Base-by-base conservation (phyloP, 768 basidiomycete species). In the Paxillus rubicundulus region DNA sequence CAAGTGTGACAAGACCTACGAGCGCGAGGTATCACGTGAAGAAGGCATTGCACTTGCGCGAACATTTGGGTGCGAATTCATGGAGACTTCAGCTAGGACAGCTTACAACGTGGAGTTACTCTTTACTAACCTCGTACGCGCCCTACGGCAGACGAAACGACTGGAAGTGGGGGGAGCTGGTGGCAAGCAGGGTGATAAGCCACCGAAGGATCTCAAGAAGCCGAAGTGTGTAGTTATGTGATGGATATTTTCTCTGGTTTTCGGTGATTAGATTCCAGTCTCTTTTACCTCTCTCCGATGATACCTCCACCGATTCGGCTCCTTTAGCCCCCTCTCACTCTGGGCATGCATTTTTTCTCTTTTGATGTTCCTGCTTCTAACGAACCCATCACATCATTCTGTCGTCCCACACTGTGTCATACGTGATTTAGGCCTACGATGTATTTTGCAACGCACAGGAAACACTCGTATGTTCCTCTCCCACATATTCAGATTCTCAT, bases 21-120 rank as follows among this genome's bases (percentile, higher is more conserved):
- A 91, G 61, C 84, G 94, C 32, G 93, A 96, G 66, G 94, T 98
- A 9, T 88, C 91, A 42, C 84, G 82, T 58, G 92, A 96, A 63
- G 94, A 98, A 61, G 97, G 93, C 12, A 77, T 80, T 16, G 81
- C 82, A 9, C 74, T 96, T 48, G 96, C 97, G 30, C 80, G 84
- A 59, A 77, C 82, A 48, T 86, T 95, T 58, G 90, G 91, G 46
- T 97, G 93, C 75, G 89, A 90, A 53, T 96, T 98, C 70, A 85
- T 93, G 69, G 96, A 98, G 70, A 94, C 96, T 30, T 91, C 87
- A n/a, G 96, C 96, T 34, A 96, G 96, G 77, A 94, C 92, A 34
- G 86, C 94, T 44, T 79, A 85, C 64, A 96, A 98, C 66, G 91
- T 98, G 53, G 93, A 98, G 65, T 79, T 80, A 13, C 84, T 96